Conservation (phyloP, 1,139 yeast species). For the Kurtzmaniella quercitrusa region DNA sequence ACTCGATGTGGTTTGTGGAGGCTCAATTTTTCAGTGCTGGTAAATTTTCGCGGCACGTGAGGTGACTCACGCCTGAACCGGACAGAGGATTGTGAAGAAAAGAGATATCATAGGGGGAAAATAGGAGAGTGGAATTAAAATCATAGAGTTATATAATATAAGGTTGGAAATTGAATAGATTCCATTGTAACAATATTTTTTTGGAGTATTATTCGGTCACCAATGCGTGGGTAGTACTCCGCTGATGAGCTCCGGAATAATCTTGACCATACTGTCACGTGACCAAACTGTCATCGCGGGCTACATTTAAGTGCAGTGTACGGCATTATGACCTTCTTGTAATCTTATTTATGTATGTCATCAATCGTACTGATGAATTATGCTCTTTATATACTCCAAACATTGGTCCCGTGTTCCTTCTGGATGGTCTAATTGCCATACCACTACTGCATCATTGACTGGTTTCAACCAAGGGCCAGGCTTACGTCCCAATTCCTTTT, state of each 20-base stretch:
- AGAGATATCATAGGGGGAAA: no score
- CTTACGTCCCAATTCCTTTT: constrained; percentile 47
- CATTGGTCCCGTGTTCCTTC: constrained; percentile 49
- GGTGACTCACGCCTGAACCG: constrained; percentile 1
- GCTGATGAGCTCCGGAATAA: no score
- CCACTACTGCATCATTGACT: constrained; percentile 50
- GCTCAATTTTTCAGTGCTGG: not conserved
- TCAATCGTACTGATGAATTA: constrained; percentile 13
- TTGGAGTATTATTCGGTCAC: no score
- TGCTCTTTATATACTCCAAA: constrained; percentile 36
- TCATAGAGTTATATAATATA: no score
- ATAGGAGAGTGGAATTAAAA: no score
- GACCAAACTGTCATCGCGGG: no score
- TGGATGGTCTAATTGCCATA: constrained; percentile 79
- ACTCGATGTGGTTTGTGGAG: not conserved
- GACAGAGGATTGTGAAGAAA: no score
- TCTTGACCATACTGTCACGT: no score
- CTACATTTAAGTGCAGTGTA: no score
- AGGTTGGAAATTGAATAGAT: no score
- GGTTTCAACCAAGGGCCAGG: constrained; percentile 85
- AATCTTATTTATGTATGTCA: not conserved
- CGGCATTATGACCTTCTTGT: not conserved
- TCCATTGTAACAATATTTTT: no score
- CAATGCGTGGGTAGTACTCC: no score
- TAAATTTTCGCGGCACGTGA: not conserved